These are phyloP conservation scores for Pythium oligandrum DNA, from an alignment of 352 stramenopile species.

Conservation along the genomic window DNA sequence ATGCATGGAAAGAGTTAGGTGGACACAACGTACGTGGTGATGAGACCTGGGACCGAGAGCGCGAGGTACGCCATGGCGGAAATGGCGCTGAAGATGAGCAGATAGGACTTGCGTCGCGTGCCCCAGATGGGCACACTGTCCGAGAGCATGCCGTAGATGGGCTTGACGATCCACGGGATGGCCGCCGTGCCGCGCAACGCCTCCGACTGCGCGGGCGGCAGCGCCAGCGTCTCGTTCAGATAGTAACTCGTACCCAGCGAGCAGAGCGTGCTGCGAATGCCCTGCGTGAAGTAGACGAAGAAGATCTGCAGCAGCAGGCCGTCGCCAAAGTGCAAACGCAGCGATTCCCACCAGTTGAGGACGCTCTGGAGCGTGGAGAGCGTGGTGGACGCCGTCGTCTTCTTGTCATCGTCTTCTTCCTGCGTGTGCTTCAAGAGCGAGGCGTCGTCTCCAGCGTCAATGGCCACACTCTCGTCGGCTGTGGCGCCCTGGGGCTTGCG, in stretches of 20 bases:
- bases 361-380: conserved; percentile 32
- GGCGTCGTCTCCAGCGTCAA: conserved; percentile 1
- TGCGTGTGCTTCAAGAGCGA: conserved; percentile 10
- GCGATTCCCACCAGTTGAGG: conserved; percentile 49
- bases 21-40: conserved; percentile 34
- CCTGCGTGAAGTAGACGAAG: conserved; percentile 83
- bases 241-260: conserved; percentile 78
- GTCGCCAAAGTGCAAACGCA: conserved; percentile 66
- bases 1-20: neutral
- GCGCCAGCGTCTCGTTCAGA: conserved; percentile 67
- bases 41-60: conserved; percentile 50
- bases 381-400: conserved; percentile 11
- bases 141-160: conserved; percentile 72
- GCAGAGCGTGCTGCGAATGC: conserved; percentile 68
- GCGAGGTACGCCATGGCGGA: conserved; percentile 52
- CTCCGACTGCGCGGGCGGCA: conserved; percentile 61
- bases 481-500: conserved; percentile 31
- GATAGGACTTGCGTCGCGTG: conserved; percentile 71
- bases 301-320: conserved; percentile 73
- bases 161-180: conserved; percentile 83
- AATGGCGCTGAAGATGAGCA: conserved; percentile 66
- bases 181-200: conserved; percentile 55
- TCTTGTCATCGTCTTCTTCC: conserved; percentile 6
- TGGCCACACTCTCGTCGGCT: conserved; percentile 8
- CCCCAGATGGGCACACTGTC: conserved; percentile 73